A percentile compares a stretch with the other conserved stretches of the same genome.
Evolutionary conservation across 1,139 yeast genomes (phyloP).

Genomic region (Groenewaldozyma sp.): DNA sequence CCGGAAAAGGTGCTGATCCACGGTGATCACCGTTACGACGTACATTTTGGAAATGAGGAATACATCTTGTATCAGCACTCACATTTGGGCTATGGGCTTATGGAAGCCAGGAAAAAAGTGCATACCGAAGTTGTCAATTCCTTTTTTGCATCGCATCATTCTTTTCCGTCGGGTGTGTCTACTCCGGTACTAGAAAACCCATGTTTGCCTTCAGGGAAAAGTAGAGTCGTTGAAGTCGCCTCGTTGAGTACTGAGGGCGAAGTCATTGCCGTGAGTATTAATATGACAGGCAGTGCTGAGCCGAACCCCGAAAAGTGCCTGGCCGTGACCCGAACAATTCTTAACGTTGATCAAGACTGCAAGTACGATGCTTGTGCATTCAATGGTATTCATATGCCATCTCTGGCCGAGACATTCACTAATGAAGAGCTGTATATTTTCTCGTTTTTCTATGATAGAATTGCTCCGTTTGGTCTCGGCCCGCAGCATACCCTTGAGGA

Average conservation of each 20-base stretch:
- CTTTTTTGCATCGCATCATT: no score
- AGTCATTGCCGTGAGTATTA: conserved; percentile 14
- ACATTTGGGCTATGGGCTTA: conserved; percentile 85
- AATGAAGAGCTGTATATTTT: conserved; percentile 69
- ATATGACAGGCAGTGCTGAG: conserved; percentile 33
- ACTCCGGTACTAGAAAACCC: conserved; percentile 30
- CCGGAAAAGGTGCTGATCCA: conserved; percentile 51
- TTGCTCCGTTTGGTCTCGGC: conserved; percentile 84
- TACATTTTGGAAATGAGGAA: conserved; percentile 63
- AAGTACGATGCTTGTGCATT: conserved; percentile 70
- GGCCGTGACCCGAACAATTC: conserved; percentile 59
- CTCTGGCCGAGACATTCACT: conserved; percentile 64
- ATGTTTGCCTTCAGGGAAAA: conserved; percentile 11
- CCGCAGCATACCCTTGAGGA: conserved; percentile 67
- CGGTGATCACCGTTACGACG: conserved; percentile 75
- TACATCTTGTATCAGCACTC: conserved; percentile 78
- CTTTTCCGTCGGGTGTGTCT: conserved; percentile 61
- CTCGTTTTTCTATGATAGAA: conserved; percentile 84
- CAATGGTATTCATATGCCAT: conserved; percentile 93
- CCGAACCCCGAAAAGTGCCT: conserved; percentile 81
- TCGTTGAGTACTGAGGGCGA: conserved; percentile 52
- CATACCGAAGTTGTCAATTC: conserved; percentile 42
- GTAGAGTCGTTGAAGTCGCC: conserved; percentile 37
- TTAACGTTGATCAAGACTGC: conserved; percentile 73
- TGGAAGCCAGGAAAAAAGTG: conserved; percentile 82